These are phyloP conservation scores for Papilionanthe hybrid DNA, from an alignment of 116 monocot species.

Conservation along the genomic window DNA sequence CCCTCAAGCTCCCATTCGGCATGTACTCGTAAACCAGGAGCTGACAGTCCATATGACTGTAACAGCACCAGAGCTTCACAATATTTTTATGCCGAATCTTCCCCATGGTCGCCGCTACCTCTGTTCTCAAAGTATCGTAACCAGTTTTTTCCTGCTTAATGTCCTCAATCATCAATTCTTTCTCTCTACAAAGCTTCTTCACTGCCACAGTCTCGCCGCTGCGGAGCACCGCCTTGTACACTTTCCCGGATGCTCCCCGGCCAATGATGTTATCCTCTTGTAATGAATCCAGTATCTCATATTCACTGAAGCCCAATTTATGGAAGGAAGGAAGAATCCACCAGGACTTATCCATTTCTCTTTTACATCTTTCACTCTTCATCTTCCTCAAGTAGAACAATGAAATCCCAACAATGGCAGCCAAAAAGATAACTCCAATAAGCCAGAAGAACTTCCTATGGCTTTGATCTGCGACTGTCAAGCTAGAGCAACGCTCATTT, in stretches of 20 bases:
- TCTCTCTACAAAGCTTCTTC: constrained; percentile 50
- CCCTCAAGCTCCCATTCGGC: constrained; percentile 27
- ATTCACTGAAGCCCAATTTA: constrained; percentile 58
- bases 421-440: constrained; percentile 26
- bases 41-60: constrained; percentile 12
- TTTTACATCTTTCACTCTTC: constrained; percentile 17
- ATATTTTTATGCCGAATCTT: constrained; percentile 38
- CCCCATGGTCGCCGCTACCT: constrained; percentile 21
- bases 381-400: constrained; percentile 35
- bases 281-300: constrained; percentile 49
- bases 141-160: background rate
- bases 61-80: constrained; percentile 32
- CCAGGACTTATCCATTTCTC: constrained; percentile 16
- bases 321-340: constrained; percentile 64
- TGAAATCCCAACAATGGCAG: constrained; percentile 19
- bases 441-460: background rate
- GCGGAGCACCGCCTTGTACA: constrained; percentile 56
- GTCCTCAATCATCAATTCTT: background rate
- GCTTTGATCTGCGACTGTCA: background rate
- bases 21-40: constrained; percentile 40
- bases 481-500: constrained; percentile 1
- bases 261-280: constrained; percentile 66
- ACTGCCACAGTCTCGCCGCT: constrained; percentile 57
- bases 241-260: constrained; percentile 48
- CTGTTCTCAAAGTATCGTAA: constrained; percentile 18